phyloP scores from a whole-genome alignment of 2,329 filamentous ascomycete genomes.

The Pestalotiopsis sp. region DNA sequence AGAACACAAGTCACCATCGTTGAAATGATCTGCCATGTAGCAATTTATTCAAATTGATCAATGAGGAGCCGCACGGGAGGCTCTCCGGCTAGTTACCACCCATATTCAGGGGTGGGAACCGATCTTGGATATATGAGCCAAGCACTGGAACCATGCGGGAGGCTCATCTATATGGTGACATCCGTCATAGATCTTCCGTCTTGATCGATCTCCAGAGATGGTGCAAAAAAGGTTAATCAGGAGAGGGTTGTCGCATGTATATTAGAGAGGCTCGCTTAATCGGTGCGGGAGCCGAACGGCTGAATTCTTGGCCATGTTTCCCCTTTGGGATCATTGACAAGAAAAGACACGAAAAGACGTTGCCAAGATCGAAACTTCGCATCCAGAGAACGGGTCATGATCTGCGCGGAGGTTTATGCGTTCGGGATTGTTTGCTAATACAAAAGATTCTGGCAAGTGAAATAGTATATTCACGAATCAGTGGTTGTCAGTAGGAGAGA shows the following conservation, averaged over 20 bases:
- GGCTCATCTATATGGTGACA: background rate
- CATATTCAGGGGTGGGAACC: background rate
- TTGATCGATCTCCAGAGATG: background rate
- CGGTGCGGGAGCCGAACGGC: background rate
- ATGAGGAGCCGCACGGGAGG: conserved; percentile 1
- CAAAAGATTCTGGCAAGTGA: too few species aligned
- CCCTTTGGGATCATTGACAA: background rate
- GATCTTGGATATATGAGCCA: background rate
- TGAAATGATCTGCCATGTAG: background rate
- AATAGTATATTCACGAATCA: too few species aligned
- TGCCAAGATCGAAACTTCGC: background rate
- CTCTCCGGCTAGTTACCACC: background rate
- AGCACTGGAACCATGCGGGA: background rate
- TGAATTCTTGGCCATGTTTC: background rate
- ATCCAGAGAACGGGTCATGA: background rate
- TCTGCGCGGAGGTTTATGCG: background rate
- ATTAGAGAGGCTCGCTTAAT: background rate
- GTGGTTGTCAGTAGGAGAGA: too few species aligned
- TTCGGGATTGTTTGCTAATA: too few species aligned
- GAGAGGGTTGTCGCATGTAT: background rate
- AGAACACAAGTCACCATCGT: background rate
- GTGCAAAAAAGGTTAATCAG: background rate
- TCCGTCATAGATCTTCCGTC: background rate
- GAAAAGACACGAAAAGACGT: background rate
- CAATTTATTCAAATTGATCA: background rate